Evolutionary conservation across 352 stramenopile genomes (phyloP).

Genomic region (Pythium sp.): DNA sequence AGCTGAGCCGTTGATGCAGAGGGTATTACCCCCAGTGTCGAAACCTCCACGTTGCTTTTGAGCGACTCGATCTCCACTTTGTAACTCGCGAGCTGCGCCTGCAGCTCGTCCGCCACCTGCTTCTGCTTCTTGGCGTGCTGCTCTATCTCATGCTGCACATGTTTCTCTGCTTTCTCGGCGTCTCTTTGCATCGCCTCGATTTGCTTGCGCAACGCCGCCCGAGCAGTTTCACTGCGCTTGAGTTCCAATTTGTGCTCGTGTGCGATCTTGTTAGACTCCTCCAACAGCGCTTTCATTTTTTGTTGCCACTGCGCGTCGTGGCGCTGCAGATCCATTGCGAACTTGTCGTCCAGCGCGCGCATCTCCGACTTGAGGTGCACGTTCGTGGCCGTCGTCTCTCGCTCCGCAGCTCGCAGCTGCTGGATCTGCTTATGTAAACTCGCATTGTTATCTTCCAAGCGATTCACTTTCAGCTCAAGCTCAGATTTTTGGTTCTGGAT

Average conservation of each 20-base stretch:
- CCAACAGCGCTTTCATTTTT: conserved; percentile 51
- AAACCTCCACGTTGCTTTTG: background rate
- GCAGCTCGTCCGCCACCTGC: conserved; percentile 10
- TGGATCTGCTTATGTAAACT: conserved; percentile 27
- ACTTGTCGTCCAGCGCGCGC: conserved; percentile 47
- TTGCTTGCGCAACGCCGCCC: conserved; percentile 18
- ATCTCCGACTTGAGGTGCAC: conserved; percentile 44
- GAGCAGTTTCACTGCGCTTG: conserved; percentile 28
- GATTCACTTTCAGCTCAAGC: conserved; percentile 35
- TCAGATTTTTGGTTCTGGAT: conserved; percentile 66
- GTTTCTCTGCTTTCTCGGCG: conserved; percentile 15
- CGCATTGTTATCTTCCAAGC: conserved; percentile 33
- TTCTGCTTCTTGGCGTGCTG: conserved; percentile 11
- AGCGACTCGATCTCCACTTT: conserved; percentile 7
- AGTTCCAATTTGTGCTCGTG: conserved; percentile 53
- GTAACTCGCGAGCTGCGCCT: conserved; percentile 16
- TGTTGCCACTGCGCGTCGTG: conserved; percentile 32
- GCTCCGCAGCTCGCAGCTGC: conserved; percentile 20
- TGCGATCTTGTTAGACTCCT: conserved; percentile 43
- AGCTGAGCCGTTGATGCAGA: conserved; percentile 1
- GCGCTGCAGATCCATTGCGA: conserved; percentile 34
- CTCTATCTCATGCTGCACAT: conserved; percentile 16
- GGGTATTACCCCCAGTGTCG: background rate
- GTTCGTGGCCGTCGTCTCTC: conserved; percentile 24
- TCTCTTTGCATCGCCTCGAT: conserved; percentile 16